These are phyloP conservation scores for Recurvomyces mirabilis DNA, from an alignment of 495 filamentous ascomycete genomes.

Conservation along the genomic window DNA sequence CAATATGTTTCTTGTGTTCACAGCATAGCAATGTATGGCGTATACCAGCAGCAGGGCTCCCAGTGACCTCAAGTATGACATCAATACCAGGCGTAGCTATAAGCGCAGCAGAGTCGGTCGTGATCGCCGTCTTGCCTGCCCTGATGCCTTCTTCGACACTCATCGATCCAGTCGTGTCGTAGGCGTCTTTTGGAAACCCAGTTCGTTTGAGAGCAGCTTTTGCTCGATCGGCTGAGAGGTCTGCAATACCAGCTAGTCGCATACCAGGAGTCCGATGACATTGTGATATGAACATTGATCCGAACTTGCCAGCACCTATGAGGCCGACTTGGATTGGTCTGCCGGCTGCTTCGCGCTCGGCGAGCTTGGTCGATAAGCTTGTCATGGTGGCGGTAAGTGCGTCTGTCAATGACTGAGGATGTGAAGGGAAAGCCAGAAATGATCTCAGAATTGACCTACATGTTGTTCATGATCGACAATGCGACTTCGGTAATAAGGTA, in stretches of 20 bases:
- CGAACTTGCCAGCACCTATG: conserved; percentile 24
- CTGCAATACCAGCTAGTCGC: conserved; percentile 21
- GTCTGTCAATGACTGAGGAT: too few relatives aligned
- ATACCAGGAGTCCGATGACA: conserved; percentile 16
- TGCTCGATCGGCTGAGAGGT: conserved; percentile 18
- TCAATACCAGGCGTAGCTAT: conserved; percentile 18
- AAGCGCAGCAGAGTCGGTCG: conserved; percentile 15
- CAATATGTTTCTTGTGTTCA: conserved; percentile 26
- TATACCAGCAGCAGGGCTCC: conserved; percentile 21
- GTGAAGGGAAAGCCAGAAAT: too few relatives aligned
- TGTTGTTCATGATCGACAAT: too few relatives aligned
- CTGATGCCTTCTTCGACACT: conserved; percentile 18
- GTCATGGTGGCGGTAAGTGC: conserved; percentile 13
- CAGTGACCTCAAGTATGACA: conserved; percentile 21
- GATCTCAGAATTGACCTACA: too few relatives aligned
- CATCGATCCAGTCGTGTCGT: conserved; percentile 12
- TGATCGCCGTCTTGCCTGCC: conserved; percentile 18
- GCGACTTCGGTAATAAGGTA: too few relatives aligned
- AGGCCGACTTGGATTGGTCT: conserved; percentile 23
- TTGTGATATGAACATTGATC: conserved; percentile 24
- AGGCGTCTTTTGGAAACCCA: conserved; percentile 17
- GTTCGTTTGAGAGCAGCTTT: conserved; percentile 15
- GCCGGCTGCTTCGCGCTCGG: conserved; percentile 13
- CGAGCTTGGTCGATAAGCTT: conserved; percentile 19
- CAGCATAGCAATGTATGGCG: conserved; percentile 22